Evolutionary conservation across 2,329 filamentous ascomycete species (phyloP), one percentile per base, ranked within the genome.

Genomic region (Exutisphaerella laricina): DNA sequence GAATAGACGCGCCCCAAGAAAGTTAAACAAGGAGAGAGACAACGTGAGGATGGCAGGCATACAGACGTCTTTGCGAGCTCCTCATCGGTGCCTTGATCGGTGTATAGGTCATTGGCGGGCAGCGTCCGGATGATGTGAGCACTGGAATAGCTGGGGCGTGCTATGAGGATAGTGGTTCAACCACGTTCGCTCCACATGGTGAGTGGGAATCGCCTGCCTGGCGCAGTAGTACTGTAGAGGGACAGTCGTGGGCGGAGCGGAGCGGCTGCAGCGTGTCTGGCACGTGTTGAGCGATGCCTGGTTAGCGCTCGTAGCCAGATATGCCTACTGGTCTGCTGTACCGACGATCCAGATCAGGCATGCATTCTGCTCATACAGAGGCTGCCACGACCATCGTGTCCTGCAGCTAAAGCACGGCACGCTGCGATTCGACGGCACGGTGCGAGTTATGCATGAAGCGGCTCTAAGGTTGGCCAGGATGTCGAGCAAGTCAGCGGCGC

Each of bases 381-480:
- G 42, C 44, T 60, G 58, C 56, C 58, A 60, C 58, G 58, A 59
- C 51, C 42, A 41, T 46, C n/a, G 48, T 37, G 28, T 51, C 48
- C 49, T 48, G 52, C 55, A 40, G 38, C 38, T 40, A 40, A 18
- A 25, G 12, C 5, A 12, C 38, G 38, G 38, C 12, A 23, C 2
- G 16, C 10, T 22, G 25, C 29, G 26, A 40, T 20, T 40, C 17
- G 38, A 23, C 28, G 38, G 38, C 16, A 40, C 38, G 38, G 38
- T 29, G 18, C 38, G 28, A 30, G 9, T 40, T 22, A 33, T 40
- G 38, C 38, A 23, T 40, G 38, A 40, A 32, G 38, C 38, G 38
- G 38, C 38, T 32, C 38, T 12, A 6, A 40, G 28, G 28, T 31
- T 40, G 26, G 38, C 38, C 18, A 21, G 38, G 38, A 31, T 40